phyloP scores from a whole-genome alignment of 768 basidiomycete genomes.

The Leucocoprinus birnbaumii region DNA sequence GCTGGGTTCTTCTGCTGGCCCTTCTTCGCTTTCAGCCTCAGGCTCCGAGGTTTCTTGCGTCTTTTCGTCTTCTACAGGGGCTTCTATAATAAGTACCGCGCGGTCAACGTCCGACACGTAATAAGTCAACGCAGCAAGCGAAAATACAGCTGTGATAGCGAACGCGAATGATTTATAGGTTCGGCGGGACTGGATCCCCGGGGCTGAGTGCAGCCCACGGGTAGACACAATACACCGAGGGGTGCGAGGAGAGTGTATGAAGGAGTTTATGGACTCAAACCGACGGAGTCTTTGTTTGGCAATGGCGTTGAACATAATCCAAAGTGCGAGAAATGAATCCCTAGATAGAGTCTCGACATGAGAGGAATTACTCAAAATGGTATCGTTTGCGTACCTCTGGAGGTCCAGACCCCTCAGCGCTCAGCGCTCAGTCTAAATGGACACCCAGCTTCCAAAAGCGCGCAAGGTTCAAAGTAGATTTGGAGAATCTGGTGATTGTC shows the following conservation, averaged over 20 bases:
- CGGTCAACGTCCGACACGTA: background rate
- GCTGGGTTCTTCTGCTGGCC: background rate
- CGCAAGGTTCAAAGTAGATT: too few species aligned
- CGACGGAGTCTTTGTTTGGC: background rate
- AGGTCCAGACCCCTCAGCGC: too few species aligned
- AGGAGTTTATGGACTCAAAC: background rate
- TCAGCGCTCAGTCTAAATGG: too few species aligned
- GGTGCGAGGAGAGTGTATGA: background rate
- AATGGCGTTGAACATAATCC: background rate
- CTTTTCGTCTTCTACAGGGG: background rate
- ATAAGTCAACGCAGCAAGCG: background rate
- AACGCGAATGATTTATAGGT: background rate
- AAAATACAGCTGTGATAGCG: background rate
- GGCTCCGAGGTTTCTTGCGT: background rate
- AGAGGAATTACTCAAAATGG: too few species aligned
- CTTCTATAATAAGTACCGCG: background rate
- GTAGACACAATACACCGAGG: background rate
- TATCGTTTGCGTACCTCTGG: too few species aligned
- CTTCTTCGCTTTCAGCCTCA: background rate
- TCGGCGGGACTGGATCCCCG: background rate
- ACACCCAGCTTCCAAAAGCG: too few species aligned
- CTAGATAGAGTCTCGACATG: too few species aligned
- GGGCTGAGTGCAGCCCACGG: background rate
- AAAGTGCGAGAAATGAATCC: too few species aligned
- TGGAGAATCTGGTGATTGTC: too few species aligned